Base-by-base conservation (phyloP, 164 flowering plant genomes). In the Berberis thunbergii region DNA sequence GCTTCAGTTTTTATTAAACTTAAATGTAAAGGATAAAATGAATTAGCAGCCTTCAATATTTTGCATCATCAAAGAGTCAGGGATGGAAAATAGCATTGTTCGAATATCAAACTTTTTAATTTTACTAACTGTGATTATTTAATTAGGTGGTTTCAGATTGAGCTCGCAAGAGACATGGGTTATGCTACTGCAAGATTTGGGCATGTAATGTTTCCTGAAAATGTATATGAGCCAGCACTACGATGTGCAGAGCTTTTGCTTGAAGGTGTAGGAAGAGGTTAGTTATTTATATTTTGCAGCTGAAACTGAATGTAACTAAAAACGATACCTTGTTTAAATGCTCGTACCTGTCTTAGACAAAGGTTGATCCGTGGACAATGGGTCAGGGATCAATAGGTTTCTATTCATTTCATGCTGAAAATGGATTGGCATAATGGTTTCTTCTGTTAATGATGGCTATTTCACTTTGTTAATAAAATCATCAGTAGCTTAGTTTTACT, bases 121-220 rank as follows among this genome's bases (percentile, higher is more conserved):
- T 75, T 69, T 68, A 65, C 64, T 83, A 69, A 75, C 70, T 57
- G 58, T 76, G 70, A 58, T 64, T 64, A 49, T 78, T 55, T 78
- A 76, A 73, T 83, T 87, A 86, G 95, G 86, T 78, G 85, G 78
- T 81, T 94, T 78, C 91, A 94, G 97, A 81, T 79, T 81, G 97
- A 94, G 82, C 93, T 94, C 70, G 99, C 99, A 49, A 78, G 90
- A 76, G 92, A 89, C 65, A 85, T 94, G 96, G 97, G 96, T 68
- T 94, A 94, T 78, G 84, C 99, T 70, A 85, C 96, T 63, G 97
- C 91, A 63, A 85, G 99, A 74, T 94, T 74, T 83, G 99, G 99
- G 48, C 99, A 94, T 81, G 94, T 94, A 58, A 91, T 94, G 97
- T 94, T 91, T 77, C 99, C 99, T 62, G 96, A 91, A 80, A 94